A percentile compares a stretch with the other conserved stretches of the same genome.
Conservation (phyloP, 2,329 filamentous ascomycete species). For the Pseudohalonectria lignicola region DNA sequence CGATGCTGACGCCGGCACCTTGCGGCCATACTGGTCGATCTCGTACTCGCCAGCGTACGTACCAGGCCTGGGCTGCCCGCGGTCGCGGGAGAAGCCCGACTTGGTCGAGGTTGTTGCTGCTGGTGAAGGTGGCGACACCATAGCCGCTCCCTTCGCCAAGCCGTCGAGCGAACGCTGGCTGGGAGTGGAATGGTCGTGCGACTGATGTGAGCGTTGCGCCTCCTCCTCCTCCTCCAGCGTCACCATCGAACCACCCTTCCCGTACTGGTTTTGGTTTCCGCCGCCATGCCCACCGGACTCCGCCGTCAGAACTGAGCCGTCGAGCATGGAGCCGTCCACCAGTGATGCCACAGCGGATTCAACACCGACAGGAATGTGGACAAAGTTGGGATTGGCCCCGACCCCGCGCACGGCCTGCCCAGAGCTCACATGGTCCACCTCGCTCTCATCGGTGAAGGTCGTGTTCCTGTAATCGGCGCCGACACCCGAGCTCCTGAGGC, state of each 20-base stretch:
- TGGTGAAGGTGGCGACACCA: slow-evolving; percentile 19
- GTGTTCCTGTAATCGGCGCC: slow-evolving; percentile 43
- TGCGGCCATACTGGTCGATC: slow-evolving; percentile 45
- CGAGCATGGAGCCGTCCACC: slow-evolving; percentile 59
- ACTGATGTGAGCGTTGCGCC: no score
- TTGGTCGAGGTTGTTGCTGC: slow-evolving; percentile 8
- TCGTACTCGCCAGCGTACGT: slow-evolving; percentile 41
- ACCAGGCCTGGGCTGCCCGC: slow-evolving; percentile 1
- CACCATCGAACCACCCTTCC: slow-evolving; percentile 23
- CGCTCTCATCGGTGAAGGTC: slow-evolving; percentile 39
- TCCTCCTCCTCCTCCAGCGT: slow-evolving; percentile 20
- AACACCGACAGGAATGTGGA: slow-evolving; percentile 61
- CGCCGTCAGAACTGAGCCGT: slow-evolving; percentile 57
- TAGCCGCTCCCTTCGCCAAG: not conserved
- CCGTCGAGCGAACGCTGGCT: slow-evolving; percentile 25
- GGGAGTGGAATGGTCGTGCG: slow-evolving; percentile 16
- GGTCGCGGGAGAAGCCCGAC: slow-evolving; percentile 1
- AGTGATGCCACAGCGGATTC: slow-evolving; percentile 89
- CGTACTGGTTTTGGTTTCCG: slow-evolving; percentile 24
- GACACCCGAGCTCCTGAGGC: slow-evolving; percentile 38
- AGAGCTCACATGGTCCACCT: slow-evolving; percentile 47
- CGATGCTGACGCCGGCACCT: slow-evolving; percentile 32
- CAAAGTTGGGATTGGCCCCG: slow-evolving; percentile 64
- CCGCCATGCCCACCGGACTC: slow-evolving; percentile 40
- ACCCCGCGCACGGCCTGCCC: slow-evolving; percentile 62